Base-by-base conservation (phyloP, 2,329 filamentous ascomycete genomes). In the Ustilaginoidea virens region DNA sequence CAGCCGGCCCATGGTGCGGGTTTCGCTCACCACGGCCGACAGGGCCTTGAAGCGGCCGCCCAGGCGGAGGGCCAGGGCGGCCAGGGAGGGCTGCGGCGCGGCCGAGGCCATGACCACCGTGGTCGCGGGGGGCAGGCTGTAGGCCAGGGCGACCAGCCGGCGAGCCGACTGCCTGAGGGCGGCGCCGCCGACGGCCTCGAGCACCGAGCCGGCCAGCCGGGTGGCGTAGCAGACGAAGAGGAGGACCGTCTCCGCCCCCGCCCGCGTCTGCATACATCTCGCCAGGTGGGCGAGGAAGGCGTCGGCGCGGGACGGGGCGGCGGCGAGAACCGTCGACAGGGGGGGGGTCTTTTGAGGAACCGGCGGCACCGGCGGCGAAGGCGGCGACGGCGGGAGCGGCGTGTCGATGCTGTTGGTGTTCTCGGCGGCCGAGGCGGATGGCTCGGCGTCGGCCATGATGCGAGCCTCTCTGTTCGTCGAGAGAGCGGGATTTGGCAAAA, bases 1-100 rank as follows among this genome's bases (percentile, higher is more conserved):
- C 17, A 94, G 62, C 1, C 85, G 68, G 36, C 69, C 57, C 47
- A 86, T 81, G 33, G 74, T 77, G 35, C 80, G 64, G 36, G 74
- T 69, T 46, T 90, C 80, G 40, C 64, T 65, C 26, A 90, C 61
- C 30, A 87, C 58, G 19, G 54, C 62, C 12, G 74, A 70, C 10
- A 92, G 61, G 10, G 56, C 63, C 53, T 60, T 65, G 46, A 82
- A 57, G 43, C 66, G 54, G 25, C 45, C 49, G 11, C 68, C 61
- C 21, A 71, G 52, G 24, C 57, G 50, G 7, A 70, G 60, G 2
- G 63, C 59, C 11, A 53, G 33, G 7, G 60, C 52, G 7, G 63
- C 57, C 16, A 51, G 41, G 23, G 52, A 49, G 26, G 51, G 51
- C 33, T 48, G 47, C 20, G 50, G 46, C 26, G 26, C 15, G 11